phyloP scores from a whole-genome alignment of 306 rosid species.

The Gynostemma pentaphyllum region DNA sequence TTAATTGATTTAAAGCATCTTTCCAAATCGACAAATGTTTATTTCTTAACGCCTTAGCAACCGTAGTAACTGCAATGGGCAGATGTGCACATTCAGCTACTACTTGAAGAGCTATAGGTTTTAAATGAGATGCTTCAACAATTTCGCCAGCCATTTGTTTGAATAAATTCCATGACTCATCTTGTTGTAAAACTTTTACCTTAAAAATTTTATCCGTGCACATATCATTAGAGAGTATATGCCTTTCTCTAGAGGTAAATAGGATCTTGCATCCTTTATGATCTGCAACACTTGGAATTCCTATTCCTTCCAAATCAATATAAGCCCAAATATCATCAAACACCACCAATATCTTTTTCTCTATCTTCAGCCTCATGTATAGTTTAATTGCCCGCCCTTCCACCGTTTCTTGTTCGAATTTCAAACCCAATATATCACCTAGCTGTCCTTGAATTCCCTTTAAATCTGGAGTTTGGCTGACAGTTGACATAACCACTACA shows the following conservation, averaged over 20 bases:
- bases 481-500: neutral
- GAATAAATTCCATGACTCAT: too few species aligned
- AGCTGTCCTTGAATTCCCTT: neutral
- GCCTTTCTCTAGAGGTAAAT: slow-evolving; percentile 18
- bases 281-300: too few species aligned
- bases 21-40: too few species aligned
- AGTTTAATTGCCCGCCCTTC: neutral
- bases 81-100: slow-evolving; percentile 24
- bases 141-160: too few species aligned
- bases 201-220: slow-evolving; percentile 3
- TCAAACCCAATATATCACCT: too few species aligned
- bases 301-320: slow-evolving; percentile 10
- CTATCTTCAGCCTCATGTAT: neutral
- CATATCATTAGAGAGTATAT: slow-evolving; percentile 8
- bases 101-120: slow-evolving; percentile 8
- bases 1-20: too few species aligned
- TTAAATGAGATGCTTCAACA: too few species aligned
- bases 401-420: too few species aligned
- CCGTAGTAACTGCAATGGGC: slow-evolving; percentile 23
- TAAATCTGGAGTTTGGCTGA: neutral
- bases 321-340: slow-evolving; percentile 21
- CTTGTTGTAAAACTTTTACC: too few species aligned
- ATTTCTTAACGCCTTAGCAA: slow-evolving; percentile 18
- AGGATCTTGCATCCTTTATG: too few species aligned
- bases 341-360: too few species aligned